Percentiles rank a stretch among this genome's conserved stretches.
These are phyloP conservation scores for Pythium insidiosum DNA, from an alignment of 352 stramenopile genomes.

Conservation along the genomic window DNA sequence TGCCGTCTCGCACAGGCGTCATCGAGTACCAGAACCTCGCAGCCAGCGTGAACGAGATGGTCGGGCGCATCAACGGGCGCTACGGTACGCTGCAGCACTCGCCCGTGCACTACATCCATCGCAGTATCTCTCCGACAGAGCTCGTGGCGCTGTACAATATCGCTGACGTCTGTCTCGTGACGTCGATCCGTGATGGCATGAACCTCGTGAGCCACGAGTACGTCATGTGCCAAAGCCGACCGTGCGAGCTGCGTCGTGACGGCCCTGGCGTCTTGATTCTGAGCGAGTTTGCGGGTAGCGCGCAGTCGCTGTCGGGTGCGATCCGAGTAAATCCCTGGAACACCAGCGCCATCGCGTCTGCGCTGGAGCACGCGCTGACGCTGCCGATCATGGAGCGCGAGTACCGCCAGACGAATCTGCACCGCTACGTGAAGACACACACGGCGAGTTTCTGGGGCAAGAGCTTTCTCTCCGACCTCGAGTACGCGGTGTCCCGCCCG, in stretches of 20 bases:
- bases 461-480: slow-evolving; percentile 72
- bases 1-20: slow-evolving; percentile 81
- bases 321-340: slow-evolving; percentile 89
- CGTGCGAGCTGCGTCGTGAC: slow-evolving; percentile 46
- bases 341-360: slow-evolving; percentile 64
- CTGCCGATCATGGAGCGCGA: slow-evolving; percentile 78
- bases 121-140: slow-evolving; percentile 62
- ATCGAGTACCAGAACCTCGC: slow-evolving; percentile 80
- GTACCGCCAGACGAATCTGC: slow-evolving; percentile 78
- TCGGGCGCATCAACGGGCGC: slow-evolving; percentile 82
- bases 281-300: slow-evolving; percentile 84
- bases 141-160: slow-evolving; percentile 87
- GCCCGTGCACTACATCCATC: slow-evolving; percentile 87
- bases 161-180: slow-evolving; percentile 87
- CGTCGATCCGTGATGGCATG: slow-evolving; percentile 85
- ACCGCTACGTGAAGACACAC: slow-evolving; percentile 83
- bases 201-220: slow-evolving; percentile 89
- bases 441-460: slow-evolving; percentile 81
- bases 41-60: slow-evolving; percentile 82
- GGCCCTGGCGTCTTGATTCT: slow-evolving; percentile 80
- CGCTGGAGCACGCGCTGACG: slow-evolving; percentile 64
- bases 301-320: slow-evolving; percentile 82
- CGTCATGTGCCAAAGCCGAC: slow-evolving; percentile 74
- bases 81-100: slow-evolving; percentile 83
- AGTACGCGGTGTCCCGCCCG: slow-evolving; percentile 31